These are phyloP conservation scores for Hansenula sp. DNA, from an alignment of 1,139 yeast genomes.

Conservation along the genomic window DNA sequence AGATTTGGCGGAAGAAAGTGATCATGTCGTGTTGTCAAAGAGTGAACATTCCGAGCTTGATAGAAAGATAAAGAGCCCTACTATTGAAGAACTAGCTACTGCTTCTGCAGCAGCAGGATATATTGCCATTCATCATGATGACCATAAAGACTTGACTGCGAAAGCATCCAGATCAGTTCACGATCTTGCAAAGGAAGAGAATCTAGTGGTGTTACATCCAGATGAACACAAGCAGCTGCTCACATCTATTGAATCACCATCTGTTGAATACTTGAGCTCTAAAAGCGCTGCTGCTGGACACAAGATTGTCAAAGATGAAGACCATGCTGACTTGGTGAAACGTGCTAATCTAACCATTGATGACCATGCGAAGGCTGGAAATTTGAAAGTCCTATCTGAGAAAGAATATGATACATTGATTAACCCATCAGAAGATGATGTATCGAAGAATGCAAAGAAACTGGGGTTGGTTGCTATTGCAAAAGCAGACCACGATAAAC, in stretches of 20 bases:
- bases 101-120: constrained; percentile 28
- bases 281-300: constrained; percentile 17
- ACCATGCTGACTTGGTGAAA: background rate
- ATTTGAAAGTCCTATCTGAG: constrained; percentile 14
- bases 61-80: constrained; percentile 28
- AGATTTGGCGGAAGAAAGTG: constrained; percentile 29
- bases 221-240: constrained; percentile 11
- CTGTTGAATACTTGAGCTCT: constrained; percentile 17
- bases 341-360: background rate
- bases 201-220: constrained; percentile 13
- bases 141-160: constrained; percentile 14
- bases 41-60: constrained; percentile 26
- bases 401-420: constrained; percentile 10
- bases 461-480: constrained; percentile 29
- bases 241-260: constrained; percentile 12
- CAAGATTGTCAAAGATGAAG: background rate
- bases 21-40: constrained; percentile 26
- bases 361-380: constrained; percentile 8
- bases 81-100: constrained; percentile 29
- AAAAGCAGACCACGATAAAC: constrained; percentile 21
- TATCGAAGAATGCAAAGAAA: constrained; percentile 37
- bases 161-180: constrained; percentile 10
- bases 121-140: constrained; percentile 21
- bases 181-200: constrained; percentile 16
- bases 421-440: constrained; percentile 17